These are phyloP conservation scores for Filobasidium wieringae DNA, from an alignment of 768 basidiomycete species.

Conservation along the genomic window DNA sequence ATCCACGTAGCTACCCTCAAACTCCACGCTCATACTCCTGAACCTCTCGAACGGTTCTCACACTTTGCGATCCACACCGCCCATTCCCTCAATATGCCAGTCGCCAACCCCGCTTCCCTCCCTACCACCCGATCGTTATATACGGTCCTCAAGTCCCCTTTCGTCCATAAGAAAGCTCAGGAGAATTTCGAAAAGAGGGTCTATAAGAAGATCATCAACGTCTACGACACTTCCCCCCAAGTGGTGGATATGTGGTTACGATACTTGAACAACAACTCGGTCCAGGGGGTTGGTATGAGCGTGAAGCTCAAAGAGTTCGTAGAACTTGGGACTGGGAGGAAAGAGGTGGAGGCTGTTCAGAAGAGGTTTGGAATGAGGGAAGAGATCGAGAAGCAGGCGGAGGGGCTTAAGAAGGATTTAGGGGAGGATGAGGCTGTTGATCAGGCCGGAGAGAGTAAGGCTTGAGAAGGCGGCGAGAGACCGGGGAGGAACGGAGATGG, in stretches of 20 bases:
- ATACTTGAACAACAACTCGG: conserved; percentile 61
- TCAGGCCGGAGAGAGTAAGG: not conserved
- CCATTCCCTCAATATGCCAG: conserved; percentile 68
- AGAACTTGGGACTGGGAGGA: conserved; percentile 47
- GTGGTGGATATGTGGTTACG: conserved; percentile 67
- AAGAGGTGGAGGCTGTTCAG: conserved; percentile 27
- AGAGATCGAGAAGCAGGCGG: conserved; percentile 4
- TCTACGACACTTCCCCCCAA: conserved; percentile 72
- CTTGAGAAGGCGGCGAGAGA: too few relatives aligned
- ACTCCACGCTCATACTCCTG: conserved; percentile 59
- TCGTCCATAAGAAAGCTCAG: conserved; percentile 83
- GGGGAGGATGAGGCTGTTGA: conserved; percentile 7
- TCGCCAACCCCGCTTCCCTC: conserved; percentile 52
- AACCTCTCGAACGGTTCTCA: conserved; percentile 62
- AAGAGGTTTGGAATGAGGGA: not conserved
- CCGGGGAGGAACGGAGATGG: not conserved
- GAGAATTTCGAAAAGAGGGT: conserved; percentile 85
- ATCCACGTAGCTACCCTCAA: conserved; percentile 73
- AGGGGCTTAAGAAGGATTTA: conserved; percentile 8
- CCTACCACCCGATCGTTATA: conserved; percentile 67
- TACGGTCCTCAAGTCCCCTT: conserved; percentile 77
- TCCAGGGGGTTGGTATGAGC: conserved; percentile 80
- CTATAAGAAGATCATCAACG: conserved; percentile 76
- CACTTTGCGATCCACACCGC: conserved; percentile 78
- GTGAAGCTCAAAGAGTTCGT: conserved; percentile 63